Evolutionary conservation across 108 stramenopile species (phyloP).

Genomic region (Nitzschia sp.): DNA sequence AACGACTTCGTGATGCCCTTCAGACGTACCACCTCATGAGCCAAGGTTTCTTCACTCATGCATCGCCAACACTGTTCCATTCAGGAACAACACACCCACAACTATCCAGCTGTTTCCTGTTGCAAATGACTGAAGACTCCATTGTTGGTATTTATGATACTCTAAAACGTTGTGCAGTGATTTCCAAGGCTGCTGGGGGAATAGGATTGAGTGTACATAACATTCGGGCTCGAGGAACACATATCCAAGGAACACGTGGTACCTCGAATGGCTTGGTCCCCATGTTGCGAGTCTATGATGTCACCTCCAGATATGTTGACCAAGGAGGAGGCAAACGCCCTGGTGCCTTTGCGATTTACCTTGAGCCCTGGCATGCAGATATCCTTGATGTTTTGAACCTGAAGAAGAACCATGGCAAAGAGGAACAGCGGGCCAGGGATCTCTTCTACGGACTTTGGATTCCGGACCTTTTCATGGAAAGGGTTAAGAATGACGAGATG

Average conservation of each 20-base stretch:
- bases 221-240: slow-evolving; percentile 89
- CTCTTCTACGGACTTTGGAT: slow-evolving; percentile 98
- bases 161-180: slow-evolving; percentile 90
- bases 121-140: slow-evolving; percentile 96
- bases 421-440: slow-evolving; percentile 92
- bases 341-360: slow-evolving; percentile 94
- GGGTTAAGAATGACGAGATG: slow-evolving; percentile 87
- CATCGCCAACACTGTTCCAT: slow-evolving; percentile 96
- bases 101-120: slow-evolving; percentile 90
- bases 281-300: slow-evolving; percentile 98
- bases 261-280: slow-evolving; percentile 96
- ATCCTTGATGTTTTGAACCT: slow-evolving; percentile 91
- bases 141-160: slow-evolving; percentile 97
- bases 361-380: slow-evolving; percentile 98
- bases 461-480: slow-evolving; percentile 95
- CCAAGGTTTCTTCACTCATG: slow-evolving; percentile 92
- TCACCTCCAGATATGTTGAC: slow-evolving; percentile 95
- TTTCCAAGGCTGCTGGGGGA: slow-evolving; percentile 95
- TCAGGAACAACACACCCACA: slow-evolving; percentile 96
- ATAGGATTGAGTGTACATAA: slow-evolving; percentile 94
- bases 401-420: slow-evolving; percentile 97
- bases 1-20: slow-evolving; percentile 79
- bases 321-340: slow-evolving; percentile 97
- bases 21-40: slow-evolving; percentile 96
- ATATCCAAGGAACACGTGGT: slow-evolving; percentile 93